Conservation (phyloP, 139 green algal genomes). For the Chlorella sp. region DNA sequence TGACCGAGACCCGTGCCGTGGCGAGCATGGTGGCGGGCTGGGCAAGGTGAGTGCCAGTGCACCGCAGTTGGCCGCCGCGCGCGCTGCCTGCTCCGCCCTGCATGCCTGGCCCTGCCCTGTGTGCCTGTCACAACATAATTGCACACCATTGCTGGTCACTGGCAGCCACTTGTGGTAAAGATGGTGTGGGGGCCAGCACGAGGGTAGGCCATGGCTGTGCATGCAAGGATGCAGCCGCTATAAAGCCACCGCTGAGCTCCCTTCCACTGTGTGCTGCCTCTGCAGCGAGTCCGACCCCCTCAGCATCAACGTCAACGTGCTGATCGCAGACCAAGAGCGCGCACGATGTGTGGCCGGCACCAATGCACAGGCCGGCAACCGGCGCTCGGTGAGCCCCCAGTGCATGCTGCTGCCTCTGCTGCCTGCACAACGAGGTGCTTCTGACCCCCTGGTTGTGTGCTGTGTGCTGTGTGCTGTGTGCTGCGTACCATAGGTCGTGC, state of each 20-base stretch:
- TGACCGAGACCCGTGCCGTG: slow-evolving; percentile 49
- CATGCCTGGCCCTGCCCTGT: background rate
- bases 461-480: no score
- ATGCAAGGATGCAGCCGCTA: no score
- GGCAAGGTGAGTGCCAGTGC: background rate
- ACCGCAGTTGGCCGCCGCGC: background rate
- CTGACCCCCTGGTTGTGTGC: background rate
- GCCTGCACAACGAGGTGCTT: background rate
- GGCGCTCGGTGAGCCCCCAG: slow-evolving; percentile 45
- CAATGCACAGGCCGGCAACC: slow-evolving; percentile 74
- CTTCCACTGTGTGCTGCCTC: background rate
- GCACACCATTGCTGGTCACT: no score
- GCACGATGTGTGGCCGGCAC: slow-evolving; percentile 80
- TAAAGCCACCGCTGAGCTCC: background rate
- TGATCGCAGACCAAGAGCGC: slow-evolving; percentile 79
- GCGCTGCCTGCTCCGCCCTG: background rate
- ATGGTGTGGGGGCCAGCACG: no score
- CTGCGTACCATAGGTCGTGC: background rate
- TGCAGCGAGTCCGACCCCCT: background rate
- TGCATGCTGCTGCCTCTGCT: background rate
- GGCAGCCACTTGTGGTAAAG: no score
- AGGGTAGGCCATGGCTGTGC: no score
- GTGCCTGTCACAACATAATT: no score
- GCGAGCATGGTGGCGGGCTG: background rate
- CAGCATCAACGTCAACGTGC: slow-evolving; percentile 22